Percentiles rank a stretch among this genome's conserved stretches.
Evolutionary conservation across 2,329 filamentous ascomycete genomes (phyloP).

Genomic region (Colletotrichum ledebouriae): DNA sequence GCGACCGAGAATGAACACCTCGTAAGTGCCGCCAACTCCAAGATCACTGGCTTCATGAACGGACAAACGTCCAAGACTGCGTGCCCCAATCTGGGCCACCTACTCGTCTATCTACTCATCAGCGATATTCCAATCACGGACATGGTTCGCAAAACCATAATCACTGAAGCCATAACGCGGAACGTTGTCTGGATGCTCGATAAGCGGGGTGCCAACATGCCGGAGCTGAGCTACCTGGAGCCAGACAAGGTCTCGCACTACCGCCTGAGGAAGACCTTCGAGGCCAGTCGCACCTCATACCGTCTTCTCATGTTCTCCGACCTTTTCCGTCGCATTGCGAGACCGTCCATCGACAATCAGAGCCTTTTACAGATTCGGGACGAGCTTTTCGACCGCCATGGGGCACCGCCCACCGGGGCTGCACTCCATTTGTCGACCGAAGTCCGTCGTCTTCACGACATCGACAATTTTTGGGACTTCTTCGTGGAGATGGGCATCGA

Average conservation of each 20-base stretch:
- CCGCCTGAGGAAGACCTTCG: constrained; percentile 61
- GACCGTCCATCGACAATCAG: constrained; percentile 50
- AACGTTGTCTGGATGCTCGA: constrained; percentile 67
- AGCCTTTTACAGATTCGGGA: constrained; percentile 57
- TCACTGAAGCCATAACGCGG: constrained; percentile 63
- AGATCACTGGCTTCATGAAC: constrained; percentile 54
- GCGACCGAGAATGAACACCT: constrained; percentile 54
- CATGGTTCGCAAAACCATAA: constrained; percentile 55
- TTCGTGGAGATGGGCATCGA: constrained; percentile 58
- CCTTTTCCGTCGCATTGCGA: constrained; percentile 61
- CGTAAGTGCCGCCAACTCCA: constrained; percentile 55
- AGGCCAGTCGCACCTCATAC: constrained; percentile 61
- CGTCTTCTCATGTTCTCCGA: constrained; percentile 66
- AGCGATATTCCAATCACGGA: constrained; percentile 57
- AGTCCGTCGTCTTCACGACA: constrained; percentile 58
- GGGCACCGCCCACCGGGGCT: constrained; percentile 58
- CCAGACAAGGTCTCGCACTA: constrained; percentile 56
- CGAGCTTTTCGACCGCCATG: constrained; percentile 60
- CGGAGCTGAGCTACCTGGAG: constrained; percentile 63
- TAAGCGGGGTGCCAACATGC: constrained; percentile 49
- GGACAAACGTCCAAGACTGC: constrained; percentile 56
- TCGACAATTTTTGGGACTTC: constrained; percentile 59
- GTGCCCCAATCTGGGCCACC: constrained; percentile 62
- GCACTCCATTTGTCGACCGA: constrained; percentile 56
- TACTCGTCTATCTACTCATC: constrained; percentile 62